These are phyloP conservation scores for Solanum verrucosum DNA, from an alignment of 257 asterid genomes.

Conservation along the genomic window DNA sequence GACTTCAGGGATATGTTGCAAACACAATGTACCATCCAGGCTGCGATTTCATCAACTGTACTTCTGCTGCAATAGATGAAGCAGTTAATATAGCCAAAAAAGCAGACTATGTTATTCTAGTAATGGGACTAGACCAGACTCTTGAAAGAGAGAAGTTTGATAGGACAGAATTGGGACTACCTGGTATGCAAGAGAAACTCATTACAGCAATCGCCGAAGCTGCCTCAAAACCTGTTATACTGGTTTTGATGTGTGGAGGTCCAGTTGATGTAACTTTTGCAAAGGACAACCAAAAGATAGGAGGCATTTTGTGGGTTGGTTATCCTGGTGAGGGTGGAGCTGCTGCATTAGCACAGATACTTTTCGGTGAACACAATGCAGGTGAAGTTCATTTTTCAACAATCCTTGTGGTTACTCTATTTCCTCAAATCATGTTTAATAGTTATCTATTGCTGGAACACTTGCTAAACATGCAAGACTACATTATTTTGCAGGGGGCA, in stretches of 20 bases:
- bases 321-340: slow-evolving; percentile 80
- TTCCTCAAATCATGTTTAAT: neutral
- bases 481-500: slow-evolving; percentile 39
- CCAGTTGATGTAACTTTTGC: slow-evolving; percentile 66
- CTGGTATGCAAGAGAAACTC: slow-evolving; percentile 43
- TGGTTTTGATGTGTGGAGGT: slow-evolving; percentile 53
- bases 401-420: neutral
- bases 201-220: slow-evolving; percentile 29
- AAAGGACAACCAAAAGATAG: slow-evolving; percentile 32
- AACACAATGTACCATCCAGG: slow-evolving; percentile 24
- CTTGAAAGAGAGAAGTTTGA: slow-evolving; percentile 44
- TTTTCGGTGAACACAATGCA: slow-evolving; percentile 58
- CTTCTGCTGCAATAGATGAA: slow-evolving; percentile 18
- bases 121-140: slow-evolving; percentile 63
- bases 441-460: neutral
- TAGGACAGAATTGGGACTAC: slow-evolving; percentile 37
- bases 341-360: slow-evolving; percentile 38
- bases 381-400: slow-evolving; percentile 13
- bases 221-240: slow-evolving; percentile 34
- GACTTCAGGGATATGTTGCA: slow-evolving; percentile 21
- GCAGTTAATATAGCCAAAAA: slow-evolving; percentile 19
- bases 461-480: neutral
- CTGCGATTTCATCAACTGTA: slow-evolving; percentile 38
- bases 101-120: slow-evolving; percentile 41
- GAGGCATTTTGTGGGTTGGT: slow-evolving; percentile 37